Conservation (phyloP, 2,329 filamentous ascomycete genomes). For the Fusarium euwallaceae region DNA sequence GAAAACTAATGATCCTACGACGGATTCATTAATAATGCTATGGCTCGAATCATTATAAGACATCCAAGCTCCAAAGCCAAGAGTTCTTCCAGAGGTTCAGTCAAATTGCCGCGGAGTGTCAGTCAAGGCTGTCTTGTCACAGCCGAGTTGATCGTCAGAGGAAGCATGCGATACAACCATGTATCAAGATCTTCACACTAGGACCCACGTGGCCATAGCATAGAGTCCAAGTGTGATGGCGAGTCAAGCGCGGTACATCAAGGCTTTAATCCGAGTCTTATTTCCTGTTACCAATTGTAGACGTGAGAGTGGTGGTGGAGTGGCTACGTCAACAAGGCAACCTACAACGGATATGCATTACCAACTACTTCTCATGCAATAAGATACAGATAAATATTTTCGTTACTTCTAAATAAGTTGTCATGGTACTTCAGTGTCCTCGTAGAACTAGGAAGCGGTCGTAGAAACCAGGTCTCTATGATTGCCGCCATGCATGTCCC, state of each 20-base stretch:
- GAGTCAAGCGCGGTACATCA: conserved; percentile 18
- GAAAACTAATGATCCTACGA: neutral
- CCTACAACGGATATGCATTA: neutral
- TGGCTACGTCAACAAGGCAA: neutral
- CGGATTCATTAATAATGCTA: neutral
- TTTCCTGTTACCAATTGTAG: conserved; percentile 16
- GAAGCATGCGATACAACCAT: conserved; percentile 15
- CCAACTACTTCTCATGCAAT: neutral
- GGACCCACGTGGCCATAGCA: conserved; percentile 20
- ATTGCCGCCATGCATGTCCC: neutral
- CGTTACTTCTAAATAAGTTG: neutral
- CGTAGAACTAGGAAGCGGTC: neutral
- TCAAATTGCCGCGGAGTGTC: neutral
- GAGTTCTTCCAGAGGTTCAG: neutral
- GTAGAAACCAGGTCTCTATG: neutral
- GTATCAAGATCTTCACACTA: conserved; percentile 25
- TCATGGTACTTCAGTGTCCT: neutral
- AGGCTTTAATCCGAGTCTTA: conserved; percentile 9
- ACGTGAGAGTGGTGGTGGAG: neutral
- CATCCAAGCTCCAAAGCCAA: neutral
- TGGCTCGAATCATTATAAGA: neutral
- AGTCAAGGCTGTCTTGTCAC: neutral
- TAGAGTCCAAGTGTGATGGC: conserved; percentile 12
- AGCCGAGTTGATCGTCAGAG: neutral
- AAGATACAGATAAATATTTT: neutral